Conservation (phyloP, 257 asterid species). For the Parsonsia alboflavescens region DNA sequence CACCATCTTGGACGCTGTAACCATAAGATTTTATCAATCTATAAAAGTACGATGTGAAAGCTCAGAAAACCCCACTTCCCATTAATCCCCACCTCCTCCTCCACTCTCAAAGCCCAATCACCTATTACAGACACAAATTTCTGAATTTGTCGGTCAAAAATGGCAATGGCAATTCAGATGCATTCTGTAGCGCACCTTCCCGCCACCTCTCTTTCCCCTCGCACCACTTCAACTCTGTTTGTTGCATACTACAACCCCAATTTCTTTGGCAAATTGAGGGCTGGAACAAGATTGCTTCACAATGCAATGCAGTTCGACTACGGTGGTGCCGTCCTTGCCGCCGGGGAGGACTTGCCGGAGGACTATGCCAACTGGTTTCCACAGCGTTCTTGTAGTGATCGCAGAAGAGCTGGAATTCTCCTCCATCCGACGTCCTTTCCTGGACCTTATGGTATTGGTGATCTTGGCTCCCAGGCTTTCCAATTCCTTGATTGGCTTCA, state of each 20-base stretch:
- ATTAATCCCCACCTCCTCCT: too few relatives aligned
- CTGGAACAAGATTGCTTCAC: neutral
- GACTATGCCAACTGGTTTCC: conserved; percentile 73
- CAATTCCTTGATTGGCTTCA: conserved; percentile 90
- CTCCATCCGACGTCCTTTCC: conserved; percentile 95
- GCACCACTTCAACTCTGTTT: conserved; percentile 20
- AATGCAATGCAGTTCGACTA: conserved; percentile 25
- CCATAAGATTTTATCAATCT: neutral
- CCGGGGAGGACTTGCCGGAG: conserved; percentile 73
- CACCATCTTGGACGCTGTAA: neutral
- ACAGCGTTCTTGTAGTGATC: conserved; percentile 31
- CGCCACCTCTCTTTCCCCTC: conserved; percentile 4
- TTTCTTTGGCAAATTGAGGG: neutral
- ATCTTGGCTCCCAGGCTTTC: conserved; percentile 79
- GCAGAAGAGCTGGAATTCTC: conserved; percentile 88
- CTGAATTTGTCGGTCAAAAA: too few relatives aligned
- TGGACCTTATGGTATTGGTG: conserved; percentile 93
- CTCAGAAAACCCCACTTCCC: neutral
- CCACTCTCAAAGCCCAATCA: neutral
- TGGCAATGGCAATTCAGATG: conserved; percentile 7
- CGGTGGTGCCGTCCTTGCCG: conserved; percentile 24
- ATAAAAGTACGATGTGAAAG: neutral
- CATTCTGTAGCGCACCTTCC: neutral
- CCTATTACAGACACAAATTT: neutral
- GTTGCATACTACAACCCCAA: neutral